Percentiles rank a stretch among this genome's conserved stretches.
phyloP scores from a whole-genome alignment of 2,329 filamentous ascomycete species.

The Fusarium pseudograminearum region DNA sequence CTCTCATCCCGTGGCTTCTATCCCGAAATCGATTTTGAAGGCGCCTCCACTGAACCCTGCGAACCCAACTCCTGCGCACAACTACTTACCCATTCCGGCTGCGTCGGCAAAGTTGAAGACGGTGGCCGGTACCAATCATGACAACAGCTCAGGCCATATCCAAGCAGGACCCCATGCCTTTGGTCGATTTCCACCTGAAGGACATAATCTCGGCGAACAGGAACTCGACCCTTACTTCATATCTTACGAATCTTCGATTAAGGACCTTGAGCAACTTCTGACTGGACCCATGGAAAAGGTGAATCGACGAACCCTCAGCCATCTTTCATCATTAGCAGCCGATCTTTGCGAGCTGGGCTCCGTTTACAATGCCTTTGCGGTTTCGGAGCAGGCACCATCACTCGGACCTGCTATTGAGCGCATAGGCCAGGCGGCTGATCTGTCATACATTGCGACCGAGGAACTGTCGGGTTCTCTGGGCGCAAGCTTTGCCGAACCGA shows the following conservation, averaged over 20 bases:
- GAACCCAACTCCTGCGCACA: constrained; percentile 89
- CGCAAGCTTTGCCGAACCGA: constrained; percentile 94
- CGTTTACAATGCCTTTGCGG: constrained; percentile 95
- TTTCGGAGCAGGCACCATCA: constrained; percentile 90
- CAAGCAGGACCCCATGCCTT: constrained; percentile 69
- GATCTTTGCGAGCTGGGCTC: constrained; percentile 94
- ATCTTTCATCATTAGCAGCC: constrained; percentile 83
- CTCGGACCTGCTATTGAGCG: constrained; percentile 94
- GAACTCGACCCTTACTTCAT: constrained; percentile 97
- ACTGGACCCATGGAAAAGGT: constrained; percentile 97
- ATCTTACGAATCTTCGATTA: constrained; percentile 90
- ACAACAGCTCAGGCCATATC: constrained; percentile 53
- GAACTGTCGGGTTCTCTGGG: constrained; percentile 90
- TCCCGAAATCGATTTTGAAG: constrained; percentile 94
- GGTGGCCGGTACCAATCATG: constrained; percentile 54
- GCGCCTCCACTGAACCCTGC: constrained; percentile 95
- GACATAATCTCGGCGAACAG: constrained; percentile 81
- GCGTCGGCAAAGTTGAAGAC: constrained; percentile 86
- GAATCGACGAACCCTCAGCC: constrained; percentile 87
- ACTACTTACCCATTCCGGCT: constrained; percentile 87
- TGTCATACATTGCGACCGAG: constrained; percentile 94
- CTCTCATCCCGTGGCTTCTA: constrained; percentile 87
- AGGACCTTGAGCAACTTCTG: constrained; percentile 88
- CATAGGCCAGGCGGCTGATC: constrained; percentile 92
- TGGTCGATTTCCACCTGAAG: constrained; percentile 84